A percentile compares a stretch with the other conserved stretches of the same genome.
Conservation (phyloP, 129 eudicot genomes). For the Helichrysum umbraculigerum region DNA sequence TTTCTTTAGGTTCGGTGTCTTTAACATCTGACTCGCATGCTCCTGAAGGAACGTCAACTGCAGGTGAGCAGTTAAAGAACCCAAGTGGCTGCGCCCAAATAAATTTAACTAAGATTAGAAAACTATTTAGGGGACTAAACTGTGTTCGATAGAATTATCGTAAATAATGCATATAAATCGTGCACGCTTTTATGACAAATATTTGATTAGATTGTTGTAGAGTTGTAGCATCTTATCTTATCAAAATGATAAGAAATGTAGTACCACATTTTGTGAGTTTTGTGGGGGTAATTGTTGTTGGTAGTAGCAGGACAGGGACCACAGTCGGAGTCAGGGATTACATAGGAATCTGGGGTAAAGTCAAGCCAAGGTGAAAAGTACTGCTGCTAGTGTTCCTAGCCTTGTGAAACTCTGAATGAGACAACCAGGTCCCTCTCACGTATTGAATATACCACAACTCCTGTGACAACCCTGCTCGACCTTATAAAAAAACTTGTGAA, state of each 20-base stretch:
- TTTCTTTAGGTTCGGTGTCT: slow-evolving; percentile 68
- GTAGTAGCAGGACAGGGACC: slow-evolving; percentile 12
- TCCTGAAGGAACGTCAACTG: slow-evolving; percentile 83
- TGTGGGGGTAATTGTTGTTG: slow-evolving; percentile 2
- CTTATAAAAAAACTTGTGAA: not conserved
- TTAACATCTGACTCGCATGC: slow-evolving; percentile 64
- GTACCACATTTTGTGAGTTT: not conserved
- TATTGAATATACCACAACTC: not conserved
- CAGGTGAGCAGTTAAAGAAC: slow-evolving; percentile 84
- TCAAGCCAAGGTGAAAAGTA: slow-evolving; percentile 18
- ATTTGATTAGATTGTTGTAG: not conserved
- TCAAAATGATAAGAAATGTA: not conserved
- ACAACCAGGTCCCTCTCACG: slow-evolving; percentile 13
- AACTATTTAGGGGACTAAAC: not conserved
- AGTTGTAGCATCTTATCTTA: not conserved
- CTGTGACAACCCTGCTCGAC: not conserved
- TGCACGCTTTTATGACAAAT: not conserved
- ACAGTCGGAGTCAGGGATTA: slow-evolving; percentile 15
- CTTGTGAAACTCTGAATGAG: slow-evolving; percentile 12
- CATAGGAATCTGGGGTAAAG: slow-evolving; percentile 23
- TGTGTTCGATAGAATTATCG: not conserved
- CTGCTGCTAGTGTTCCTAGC: slow-evolving; percentile 1
- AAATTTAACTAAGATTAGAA: not conserved
- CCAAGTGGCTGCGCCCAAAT: slow-evolving; percentile 74
- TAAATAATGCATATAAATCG: not conserved